Evolutionary conservation across 2,329 filamentous ascomycete genomes (phyloP).

Genomic region (Beauveria brongniartii): DNA sequence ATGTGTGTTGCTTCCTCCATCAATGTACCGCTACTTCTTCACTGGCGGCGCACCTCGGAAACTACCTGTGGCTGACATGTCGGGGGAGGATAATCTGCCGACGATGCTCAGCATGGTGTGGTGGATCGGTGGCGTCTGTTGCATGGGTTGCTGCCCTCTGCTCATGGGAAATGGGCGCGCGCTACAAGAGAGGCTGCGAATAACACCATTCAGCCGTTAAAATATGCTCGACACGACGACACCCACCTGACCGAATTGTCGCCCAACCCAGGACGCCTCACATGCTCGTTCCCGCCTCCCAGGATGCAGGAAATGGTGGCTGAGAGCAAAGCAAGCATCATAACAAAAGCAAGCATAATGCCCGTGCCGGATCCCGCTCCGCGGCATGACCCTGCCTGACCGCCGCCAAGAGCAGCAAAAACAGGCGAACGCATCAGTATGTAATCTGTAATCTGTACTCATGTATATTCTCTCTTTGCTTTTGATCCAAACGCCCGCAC

Average conservation of each 20-base stretch:
- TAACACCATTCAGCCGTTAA: neutral
- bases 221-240: neutral
- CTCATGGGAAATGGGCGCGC: neutral
- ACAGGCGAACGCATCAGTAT: neutral
- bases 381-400: slow-evolving; percentile 1
- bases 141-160: neutral
- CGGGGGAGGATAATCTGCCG: slow-evolving; percentile 5
- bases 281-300: neutral
- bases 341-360: slow-evolving; percentile 7
- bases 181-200: slow-evolving; percentile 5
- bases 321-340: slow-evolving; percentile 4
- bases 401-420: neutral
- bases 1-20: neutral
- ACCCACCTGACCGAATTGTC: neutral
- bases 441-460: neutral
- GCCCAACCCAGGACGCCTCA: slow-evolving; percentile 7
- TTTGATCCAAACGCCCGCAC: neutral
- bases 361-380: slow-evolving; percentile 5
- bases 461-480: slow-evolving; percentile 5
- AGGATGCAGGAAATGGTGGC: neutral
- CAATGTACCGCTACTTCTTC: neutral
- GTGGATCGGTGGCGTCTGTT: slow-evolving; percentile 9
- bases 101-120: slow-evolving; percentile 8
- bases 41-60: neutral
- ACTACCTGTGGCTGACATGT: neutral